These are phyloP conservation scores for Populus simonii DNA, from an alignment of 345 rosid species.

Conservation along the genomic window DNA sequence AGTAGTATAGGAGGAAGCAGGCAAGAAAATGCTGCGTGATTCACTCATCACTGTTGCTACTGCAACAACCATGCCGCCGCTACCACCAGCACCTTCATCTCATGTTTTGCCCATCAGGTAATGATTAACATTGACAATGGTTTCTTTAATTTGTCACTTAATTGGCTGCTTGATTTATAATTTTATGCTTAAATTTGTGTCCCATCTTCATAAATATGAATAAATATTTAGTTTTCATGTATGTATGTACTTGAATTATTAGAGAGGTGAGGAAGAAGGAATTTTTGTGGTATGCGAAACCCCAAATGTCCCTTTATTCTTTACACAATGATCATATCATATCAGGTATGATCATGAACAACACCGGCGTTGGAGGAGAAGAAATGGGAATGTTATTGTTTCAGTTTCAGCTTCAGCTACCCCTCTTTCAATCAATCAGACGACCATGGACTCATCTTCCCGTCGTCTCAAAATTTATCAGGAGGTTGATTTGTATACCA, in stretches of 20 bases:
- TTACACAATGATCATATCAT: conserved; percentile 51
- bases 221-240: neutral
- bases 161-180: neutral
- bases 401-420: conserved; percentile 62
- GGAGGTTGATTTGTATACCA: conserved; percentile 66
- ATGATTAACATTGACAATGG: neutral
- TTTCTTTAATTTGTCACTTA: neutral
- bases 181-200: too few species aligned
- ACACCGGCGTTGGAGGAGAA: conserved; percentile 32
- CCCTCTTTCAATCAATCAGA: conserved; percentile 59
- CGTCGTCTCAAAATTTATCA: conserved; percentile 48
- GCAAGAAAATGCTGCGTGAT: neutral
- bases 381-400: conserved; percentile 31
- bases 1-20: neutral
- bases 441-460: conserved; percentile 45
- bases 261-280: conserved; percentile 5
- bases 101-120: neutral
- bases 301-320: conserved; percentile 51
- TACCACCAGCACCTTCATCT: neutral
- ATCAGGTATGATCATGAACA: conserved; percentile 73
- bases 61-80: neutral
- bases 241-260: neutral
- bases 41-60: neutral
- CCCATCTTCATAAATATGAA: too few species aligned
- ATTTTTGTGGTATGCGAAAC: conserved; percentile 14